Percentiles rank a stretch among this genome's conserved stretches.
Conservation (phyloP, 2,329 filamentous ascomycete genomes). For the Apiospora koreana region DNA sequence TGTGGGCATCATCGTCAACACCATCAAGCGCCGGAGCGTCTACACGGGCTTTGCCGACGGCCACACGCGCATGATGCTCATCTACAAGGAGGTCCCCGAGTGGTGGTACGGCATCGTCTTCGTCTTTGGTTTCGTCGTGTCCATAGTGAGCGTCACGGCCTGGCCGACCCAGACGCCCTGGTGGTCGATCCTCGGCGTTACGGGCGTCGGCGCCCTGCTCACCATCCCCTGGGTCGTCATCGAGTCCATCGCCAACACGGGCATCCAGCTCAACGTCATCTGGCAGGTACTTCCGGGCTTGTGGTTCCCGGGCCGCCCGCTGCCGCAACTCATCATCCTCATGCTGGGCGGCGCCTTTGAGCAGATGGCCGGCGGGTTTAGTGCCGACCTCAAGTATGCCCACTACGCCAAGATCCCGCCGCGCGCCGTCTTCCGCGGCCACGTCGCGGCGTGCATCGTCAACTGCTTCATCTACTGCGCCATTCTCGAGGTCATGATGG, state of each 20-base stretch:
- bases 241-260: constrained; percentile 53
- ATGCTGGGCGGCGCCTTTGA: constrained; percentile 40
- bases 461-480: constrained; percentile 52
- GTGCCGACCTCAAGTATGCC: constrained; percentile 32
- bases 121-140: constrained; percentile 46
- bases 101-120: constrained; percentile 53
- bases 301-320: constrained; percentile 49
- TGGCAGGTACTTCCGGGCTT: constrained; percentile 56
- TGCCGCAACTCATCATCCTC: constrained; percentile 58
- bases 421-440: constrained; percentile 34
- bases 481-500: constrained; percentile 40
- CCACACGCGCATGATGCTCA: constrained; percentile 53
- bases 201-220: constrained; percentile 50
- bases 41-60: constrained; percentile 44
- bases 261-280: constrained; percentile 53
- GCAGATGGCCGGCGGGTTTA: constrained; percentile 32
- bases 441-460: constrained; percentile 33
- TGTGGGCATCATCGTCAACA: constrained; percentile 46
- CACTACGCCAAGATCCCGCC: constrained; percentile 35
- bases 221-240: constrained; percentile 54
- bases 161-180: constrained; percentile 54
- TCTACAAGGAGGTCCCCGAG: constrained; percentile 51
- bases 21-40: constrained; percentile 41
- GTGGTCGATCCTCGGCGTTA: constrained; percentile 52
- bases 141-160: constrained; percentile 46